Base-by-base conservation (phyloP, 345 rosid genomes). In the Iberis pinnata region DNA sequence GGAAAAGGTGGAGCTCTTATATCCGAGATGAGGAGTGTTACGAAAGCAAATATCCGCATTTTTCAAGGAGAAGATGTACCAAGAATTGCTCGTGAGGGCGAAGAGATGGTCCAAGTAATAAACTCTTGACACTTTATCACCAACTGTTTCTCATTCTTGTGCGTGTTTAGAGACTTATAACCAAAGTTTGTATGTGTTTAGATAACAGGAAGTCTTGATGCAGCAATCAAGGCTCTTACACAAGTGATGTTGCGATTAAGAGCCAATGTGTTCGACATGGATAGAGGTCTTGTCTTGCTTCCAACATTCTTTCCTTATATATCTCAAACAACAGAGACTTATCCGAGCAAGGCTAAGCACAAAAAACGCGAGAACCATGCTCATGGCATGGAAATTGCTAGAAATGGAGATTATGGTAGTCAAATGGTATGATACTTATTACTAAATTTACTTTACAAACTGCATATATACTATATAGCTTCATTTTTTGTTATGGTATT, bases 1-100 rank as follows among this genome's bases (percentile, higher is more conserved):
- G 93, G 93, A 18, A 79, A 82, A 69, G 82, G 88, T 26, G 93
- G 93, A 53, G 74, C 80, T 27, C 74, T 81, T 67, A 77, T 81
- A 70, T 77, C 81, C 12, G 84, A 81, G 76, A 81, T 81, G 88
- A 78, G 88, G 76, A 70, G 70, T 26, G 50, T 61, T 24, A 81
- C 88, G 25, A 67, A 74, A 61, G 82, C 88, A 8, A 76, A 65
- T 60, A 81, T 81, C 7, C 80, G 80, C 24, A 78, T 81, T 36
- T 72, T 75, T 65, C 72, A 79, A 44, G 66, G 70, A 60, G 88
- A 78, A 43, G 65, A 72, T 49, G 76, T 78, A 58, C 88, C 84
- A 18, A 81, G 76, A 68, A 68, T 76, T 56, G 88, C 88, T 3
- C 63, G 65, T 19, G 72, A 81, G 52, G 81, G 78, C 55, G 88